phyloP scores from a whole-genome alignment of 2,329 filamentous ascomycete genomes.

The Penicillium italicum region DNA sequence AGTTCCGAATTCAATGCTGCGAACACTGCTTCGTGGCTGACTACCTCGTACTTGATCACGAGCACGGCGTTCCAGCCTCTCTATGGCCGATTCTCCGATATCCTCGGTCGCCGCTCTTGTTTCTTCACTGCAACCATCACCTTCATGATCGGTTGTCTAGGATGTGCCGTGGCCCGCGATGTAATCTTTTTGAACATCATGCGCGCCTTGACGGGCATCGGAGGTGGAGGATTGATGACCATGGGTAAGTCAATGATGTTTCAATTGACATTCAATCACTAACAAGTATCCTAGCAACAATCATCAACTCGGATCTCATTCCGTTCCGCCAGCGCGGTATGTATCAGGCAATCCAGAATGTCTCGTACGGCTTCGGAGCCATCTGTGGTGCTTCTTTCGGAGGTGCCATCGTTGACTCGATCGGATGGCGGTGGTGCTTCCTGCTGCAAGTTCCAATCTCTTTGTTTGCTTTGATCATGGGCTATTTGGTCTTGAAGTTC shows the following conservation, averaged over 20 bases:
- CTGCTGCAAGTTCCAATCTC: constrained; percentile 61
- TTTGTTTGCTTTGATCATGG: constrained; percentile 52
- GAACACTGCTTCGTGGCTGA: constrained; percentile 49
- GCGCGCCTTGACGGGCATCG: constrained; percentile 67
- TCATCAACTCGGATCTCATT: constrained; percentile 70
- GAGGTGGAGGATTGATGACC: constrained; percentile 67
- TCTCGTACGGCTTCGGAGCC: constrained; percentile 59
- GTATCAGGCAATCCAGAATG: constrained; percentile 65
- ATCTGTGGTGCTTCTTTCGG: constrained; percentile 53
- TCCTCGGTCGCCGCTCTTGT: constrained; percentile 57
- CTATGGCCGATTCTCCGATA: constrained; percentile 69
- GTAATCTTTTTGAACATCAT: constrained; percentile 70
- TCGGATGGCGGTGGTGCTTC: constrained; percentile 53
- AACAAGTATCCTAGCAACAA: constrained; percentile 44
- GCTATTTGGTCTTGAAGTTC: constrained; percentile 52
- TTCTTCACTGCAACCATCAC: constrained; percentile 63
- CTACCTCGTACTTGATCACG: constrained; percentile 63
- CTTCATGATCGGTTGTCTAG: constrained; percentile 63
- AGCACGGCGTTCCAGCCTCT: constrained; percentile 68
- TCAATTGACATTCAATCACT: background rate
- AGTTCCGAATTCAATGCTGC: constrained; percentile 50
- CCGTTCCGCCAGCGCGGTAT: constrained; percentile 68
- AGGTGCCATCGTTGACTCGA: constrained; percentile 43
- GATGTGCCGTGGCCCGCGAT: constrained; percentile 64
- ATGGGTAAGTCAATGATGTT: constrained; percentile 44